Base-by-base conservation (phyloP, 768 basidiomycete genomes). In the Termitomyces sp. region DNA sequence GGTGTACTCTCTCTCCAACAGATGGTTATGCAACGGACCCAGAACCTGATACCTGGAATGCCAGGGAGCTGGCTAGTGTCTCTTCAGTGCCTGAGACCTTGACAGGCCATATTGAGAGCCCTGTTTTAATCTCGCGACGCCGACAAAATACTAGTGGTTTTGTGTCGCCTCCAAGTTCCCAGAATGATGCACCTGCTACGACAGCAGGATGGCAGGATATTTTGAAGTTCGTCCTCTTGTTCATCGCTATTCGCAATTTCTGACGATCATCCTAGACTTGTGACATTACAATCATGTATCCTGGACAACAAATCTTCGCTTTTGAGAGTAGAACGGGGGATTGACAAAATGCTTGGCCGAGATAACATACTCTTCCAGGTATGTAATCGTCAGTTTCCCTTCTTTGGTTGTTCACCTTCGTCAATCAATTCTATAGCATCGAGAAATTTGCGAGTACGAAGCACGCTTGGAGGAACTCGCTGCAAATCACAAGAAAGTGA, bases 1-100 rank as follows among this genome's bases (percentile, higher is more conserved):
- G 75, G 45, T 75, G 82, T 47, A 70, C 83, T 26, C 75, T 82
- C 51, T 81, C 86, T n/a, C 86, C 85, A 12, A 73, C 81, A 44
- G 65, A 66, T 28, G 88, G 85, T 9, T 90, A 89, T 65, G 78
- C 79, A 29, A 90, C 90, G 1, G 89, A 91, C 64, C 87, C 88
- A 34, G 90, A 91, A 72, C 73, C 72, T 22, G 79, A 80, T 44
- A 65, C 77, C 16, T 72, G 76, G 46, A 79, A 75, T 58, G 70
- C 74, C 15, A 75, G 77, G 51, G 74, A 74, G 51, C 60, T 54
- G 5, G 65, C 62, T 6, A 66, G 61, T 16, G 31, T 61, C 20
- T 26, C 54, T 28, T 36, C 54, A 31, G 26, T 58, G 36, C 42
- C 58, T 8, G 56, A 51, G 41, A 64, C 59, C 10, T 51, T 58